A percentile compares a stretch with the other conserved stretches of the same genome.
phyloP scores from a whole-genome alignment of 129 eudicot species.

The Kitagawia praeruptora region DNA sequence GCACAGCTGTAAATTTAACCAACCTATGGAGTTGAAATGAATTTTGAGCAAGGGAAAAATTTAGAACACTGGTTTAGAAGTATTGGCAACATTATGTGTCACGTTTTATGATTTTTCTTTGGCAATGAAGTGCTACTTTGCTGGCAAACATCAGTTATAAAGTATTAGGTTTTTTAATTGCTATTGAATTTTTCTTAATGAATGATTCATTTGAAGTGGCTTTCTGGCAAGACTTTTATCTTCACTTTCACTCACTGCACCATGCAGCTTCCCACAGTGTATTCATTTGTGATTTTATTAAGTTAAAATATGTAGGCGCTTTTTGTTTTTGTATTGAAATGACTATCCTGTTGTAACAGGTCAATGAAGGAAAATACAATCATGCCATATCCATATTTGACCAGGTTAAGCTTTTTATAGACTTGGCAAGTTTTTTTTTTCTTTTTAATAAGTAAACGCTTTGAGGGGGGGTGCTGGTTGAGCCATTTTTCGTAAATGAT shows the following conservation, averaged over 20 bases:
- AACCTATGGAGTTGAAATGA: neutral
- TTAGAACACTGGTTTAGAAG: neutral
- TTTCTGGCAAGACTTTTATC: neutral
- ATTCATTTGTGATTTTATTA: neutral
- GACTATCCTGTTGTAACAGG: conserved; percentile 41
- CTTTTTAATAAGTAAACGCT: neutral
- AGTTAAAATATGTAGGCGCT: neutral
- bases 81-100: neutral
- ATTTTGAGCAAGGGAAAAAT: neutral
- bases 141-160: neutral
- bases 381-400: conserved; percentile 88
- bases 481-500: neutral
- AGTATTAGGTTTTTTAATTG: neutral
- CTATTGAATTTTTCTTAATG: neutral
- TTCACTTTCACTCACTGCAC: neutral
- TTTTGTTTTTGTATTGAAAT: neutral
- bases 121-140: neutral
- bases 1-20: neutral
- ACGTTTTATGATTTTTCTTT: neutral
- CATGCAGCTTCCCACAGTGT: neutral
- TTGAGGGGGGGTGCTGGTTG: neutral
- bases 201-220: neutral
- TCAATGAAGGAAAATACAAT: conserved; percentile 91
- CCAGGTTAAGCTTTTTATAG: conserved; percentile 48
- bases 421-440: neutral